Percentiles rank a stretch among this genome's conserved stretches.
Conservation (phyloP, 306 rosid species). For the Glycine tomentella region DNA sequence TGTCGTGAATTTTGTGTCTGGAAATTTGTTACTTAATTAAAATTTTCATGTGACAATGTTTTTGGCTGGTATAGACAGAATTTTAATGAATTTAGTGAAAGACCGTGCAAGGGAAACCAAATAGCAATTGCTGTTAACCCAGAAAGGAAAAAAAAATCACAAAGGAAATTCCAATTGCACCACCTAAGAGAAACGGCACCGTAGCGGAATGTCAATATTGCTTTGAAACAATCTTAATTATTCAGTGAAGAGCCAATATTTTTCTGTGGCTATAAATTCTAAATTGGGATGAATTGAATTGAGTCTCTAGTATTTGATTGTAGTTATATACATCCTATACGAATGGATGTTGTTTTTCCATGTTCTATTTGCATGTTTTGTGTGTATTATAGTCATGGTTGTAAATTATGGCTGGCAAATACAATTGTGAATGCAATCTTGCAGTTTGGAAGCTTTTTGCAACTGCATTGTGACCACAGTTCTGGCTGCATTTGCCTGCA, state of each 20-base stretch:
- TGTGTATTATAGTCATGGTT: conserved; percentile 11
- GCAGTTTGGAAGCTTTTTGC: not conserved
- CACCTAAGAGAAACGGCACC: conserved; percentile 9
- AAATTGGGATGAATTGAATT: conserved; percentile 28
- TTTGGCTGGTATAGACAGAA: not conserved
- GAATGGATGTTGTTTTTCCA: conserved; percentile 6
- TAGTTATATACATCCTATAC: conserved; percentile 23
- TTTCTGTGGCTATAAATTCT: not conserved
- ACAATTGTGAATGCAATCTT: not conserved
- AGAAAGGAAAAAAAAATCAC: not conserved
- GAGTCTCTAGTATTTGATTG: conserved; percentile 34
- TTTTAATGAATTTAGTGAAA: conserved; percentile 33
- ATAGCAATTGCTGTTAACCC: conserved; percentile 7
- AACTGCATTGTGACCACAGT: conserved; percentile 6
- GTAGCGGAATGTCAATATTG: conserved; percentile 17
- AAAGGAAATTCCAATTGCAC: not conserved
- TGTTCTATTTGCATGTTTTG: not conserved
- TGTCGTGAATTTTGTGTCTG: conserved; percentile 32
- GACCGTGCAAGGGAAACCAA: not conserved
- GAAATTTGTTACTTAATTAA: not conserved
- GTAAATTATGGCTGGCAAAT: not conserved
- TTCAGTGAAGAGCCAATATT: not conserved
- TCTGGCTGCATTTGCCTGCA: not conserved
- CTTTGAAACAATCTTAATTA: not conserved
- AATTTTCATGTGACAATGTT: not conserved